Base-by-base conservation (phyloP, 345 rosid genomes). In the Aquilaria yunnanensis region DNA sequence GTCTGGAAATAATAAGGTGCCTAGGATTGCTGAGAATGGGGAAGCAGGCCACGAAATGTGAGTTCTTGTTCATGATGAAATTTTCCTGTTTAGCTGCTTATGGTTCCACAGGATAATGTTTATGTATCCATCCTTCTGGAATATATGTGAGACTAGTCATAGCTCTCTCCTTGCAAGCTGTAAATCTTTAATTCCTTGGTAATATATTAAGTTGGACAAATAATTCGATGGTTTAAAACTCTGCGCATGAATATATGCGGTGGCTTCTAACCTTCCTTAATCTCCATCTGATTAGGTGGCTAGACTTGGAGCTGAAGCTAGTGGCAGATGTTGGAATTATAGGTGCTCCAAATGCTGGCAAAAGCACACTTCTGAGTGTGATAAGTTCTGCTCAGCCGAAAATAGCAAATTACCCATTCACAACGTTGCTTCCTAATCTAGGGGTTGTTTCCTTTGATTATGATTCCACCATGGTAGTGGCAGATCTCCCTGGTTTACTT, bases 21-120 rank as follows among this genome's bases (percentile, higher is more conserved):
- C 97, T 0, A 78, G 85, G 80, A 90, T 90, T 64, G 97, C 96
- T 12, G 98, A 93, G 78, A 93, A 88, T 67, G 97, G 97, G 13
- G 98, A 93, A 83, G 92, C 80, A 66, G 98, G 98, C 70, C 72
- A 85, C n/a, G 95, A 93, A 84, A 81, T 90, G 98, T 90, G 77
- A 83, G 98, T 78, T 47, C 56, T 63, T 51, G 55, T 45, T 63
- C 13, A 16, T 37, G 43, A 23, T 37, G 7, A 37, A 37, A 37
- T 5, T 2, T 37, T 37, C 43, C 43, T 37, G 8, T 37, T 37
- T 37, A 37, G 2, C 43, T 37, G 8, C 43, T 37, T 37, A 37
- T 37, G 43, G 43, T 37, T 37, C 23, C 43, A 37, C 43, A 37
- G 8, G 43, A 37, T 37, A 37, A 4, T 37, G 43, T 37, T 37